phyloP scores from a whole-genome alignment of 192 early-diverging fungal genomes.

The Jimgerdemannia flammicorona region DNA sequence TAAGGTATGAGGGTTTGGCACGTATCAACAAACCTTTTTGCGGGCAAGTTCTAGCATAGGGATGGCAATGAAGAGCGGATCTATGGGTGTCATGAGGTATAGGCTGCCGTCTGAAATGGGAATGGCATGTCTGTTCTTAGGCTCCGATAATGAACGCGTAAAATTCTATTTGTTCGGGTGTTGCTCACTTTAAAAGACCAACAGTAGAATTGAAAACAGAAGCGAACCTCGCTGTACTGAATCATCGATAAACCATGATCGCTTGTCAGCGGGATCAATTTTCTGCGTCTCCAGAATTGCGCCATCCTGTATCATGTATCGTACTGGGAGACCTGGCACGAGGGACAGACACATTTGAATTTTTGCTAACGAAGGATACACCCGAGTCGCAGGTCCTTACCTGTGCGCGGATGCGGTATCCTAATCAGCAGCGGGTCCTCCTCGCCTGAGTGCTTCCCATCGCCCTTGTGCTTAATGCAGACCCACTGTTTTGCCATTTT shows the following conservation, averaged over 20 bases:
- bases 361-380: neutral
- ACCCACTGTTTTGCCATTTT: neutral
- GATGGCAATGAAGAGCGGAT: conserved; percentile 40
- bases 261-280: conserved; percentile 25
- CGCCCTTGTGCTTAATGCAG: neutral
- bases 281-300: conserved; percentile 34
- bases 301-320: conserved; percentile 40
- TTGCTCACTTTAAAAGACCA: too few relatives aligned
- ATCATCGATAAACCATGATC: conserved; percentile 42
- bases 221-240: conserved; percentile 38
- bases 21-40: conserved; percentile 14
- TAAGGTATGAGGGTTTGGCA: neutral
- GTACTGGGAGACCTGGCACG: conserved; percentile 26
- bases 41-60: conserved; percentile 38
- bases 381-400: conserved; percentile 9
- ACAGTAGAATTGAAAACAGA: neutral
- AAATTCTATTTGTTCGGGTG: too few relatives aligned
- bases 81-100: conserved; percentile 37
- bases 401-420: conserved; percentile 35
- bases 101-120: conserved; percentile 33
- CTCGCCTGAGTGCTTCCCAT: neutral
- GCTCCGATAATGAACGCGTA: neutral
- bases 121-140: neutral
- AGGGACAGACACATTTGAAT: neutral
- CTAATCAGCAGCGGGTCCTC: conserved; percentile 27